These are phyloP conservation scores for Tetrastigma voinierianum DNA, from an alignment of 164 flowering plant genomes.

Conservation along the genomic window DNA sequence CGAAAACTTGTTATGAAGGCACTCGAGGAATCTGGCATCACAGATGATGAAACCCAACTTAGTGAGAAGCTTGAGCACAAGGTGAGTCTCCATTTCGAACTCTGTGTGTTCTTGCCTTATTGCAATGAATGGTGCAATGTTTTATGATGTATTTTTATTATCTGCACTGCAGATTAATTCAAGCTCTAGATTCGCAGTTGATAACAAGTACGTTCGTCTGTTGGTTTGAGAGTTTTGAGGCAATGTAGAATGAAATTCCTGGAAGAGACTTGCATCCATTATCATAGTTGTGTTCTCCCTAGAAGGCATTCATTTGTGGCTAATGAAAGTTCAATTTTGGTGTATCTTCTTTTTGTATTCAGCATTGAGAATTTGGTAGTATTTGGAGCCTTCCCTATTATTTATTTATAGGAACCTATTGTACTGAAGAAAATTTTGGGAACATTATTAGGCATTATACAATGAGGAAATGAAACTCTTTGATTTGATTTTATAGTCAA, in stretches of 20 bases:
- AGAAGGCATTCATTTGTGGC: background rate
- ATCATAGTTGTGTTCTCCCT: background rate
- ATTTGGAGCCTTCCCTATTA: too few species aligned
- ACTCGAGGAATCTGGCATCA: constrained; percentile 54
- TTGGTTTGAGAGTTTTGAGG: constrained; percentile 23
- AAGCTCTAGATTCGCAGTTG: constrained; percentile 62
- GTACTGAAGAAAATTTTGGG: too few species aligned
- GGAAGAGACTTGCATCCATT: background rate
- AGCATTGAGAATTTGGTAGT: too few species aligned
- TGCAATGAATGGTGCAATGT: background rate
- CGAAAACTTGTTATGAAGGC: constrained; percentile 54
- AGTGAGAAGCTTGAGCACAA: constrained; percentile 41
- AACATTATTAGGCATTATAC: too few species aligned
- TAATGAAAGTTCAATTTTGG: too few species aligned
- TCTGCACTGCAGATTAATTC: constrained; percentile 56
- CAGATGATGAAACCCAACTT: constrained; percentile 41
- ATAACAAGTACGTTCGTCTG: constrained; percentile 55
- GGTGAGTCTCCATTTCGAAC: constrained; percentile 30
- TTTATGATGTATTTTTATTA: background rate
- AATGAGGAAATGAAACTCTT: too few species aligned
- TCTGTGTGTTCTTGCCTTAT: background rate
- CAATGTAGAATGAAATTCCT: background rate
- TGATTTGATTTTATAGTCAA: too few species aligned
- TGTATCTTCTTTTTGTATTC: too few species aligned
- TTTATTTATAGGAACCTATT: too few species aligned